These are phyloP conservation scores for Xylariaceae sp. DNA, from an alignment of 2,329 filamentous ascomycete species.

Conservation along the genomic window DNA sequence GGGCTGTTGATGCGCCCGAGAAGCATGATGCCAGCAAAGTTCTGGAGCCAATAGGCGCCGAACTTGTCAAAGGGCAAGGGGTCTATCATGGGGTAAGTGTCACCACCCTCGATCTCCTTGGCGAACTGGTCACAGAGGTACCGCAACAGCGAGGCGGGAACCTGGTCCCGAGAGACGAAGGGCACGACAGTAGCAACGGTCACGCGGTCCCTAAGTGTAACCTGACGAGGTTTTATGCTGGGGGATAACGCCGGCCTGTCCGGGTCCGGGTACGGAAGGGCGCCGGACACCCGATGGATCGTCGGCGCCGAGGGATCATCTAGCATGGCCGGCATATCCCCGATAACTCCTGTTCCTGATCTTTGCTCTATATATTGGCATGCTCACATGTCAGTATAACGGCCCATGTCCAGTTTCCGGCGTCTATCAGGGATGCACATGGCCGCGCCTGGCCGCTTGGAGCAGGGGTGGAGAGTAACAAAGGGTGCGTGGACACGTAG, in stretches of 20 bases:
- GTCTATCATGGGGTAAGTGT: constrained; percentile 86
- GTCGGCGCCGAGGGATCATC: constrained; percentile 68
- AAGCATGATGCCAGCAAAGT: constrained; percentile 84
- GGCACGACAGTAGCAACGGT: constrained; percentile 80
- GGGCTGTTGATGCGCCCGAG: constrained; percentile 65
- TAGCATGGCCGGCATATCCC: constrained; percentile 66
- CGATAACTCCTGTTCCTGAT: background rate
- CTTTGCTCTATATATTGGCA: background rate
- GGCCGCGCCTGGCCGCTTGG: no score
- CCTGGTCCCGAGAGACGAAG: constrained; percentile 68
- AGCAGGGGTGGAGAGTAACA: background rate
- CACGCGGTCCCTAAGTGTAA: constrained; percentile 76
- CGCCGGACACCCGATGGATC: constrained; percentile 64
- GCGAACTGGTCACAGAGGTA: constrained; percentile 83
- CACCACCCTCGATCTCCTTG: constrained; percentile 84
- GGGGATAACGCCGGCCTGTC: constrained; percentile 58
- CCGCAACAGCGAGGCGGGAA: constrained; percentile 67
- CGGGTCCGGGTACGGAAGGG: constrained; percentile 58
- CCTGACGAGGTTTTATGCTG: constrained; percentile 66
- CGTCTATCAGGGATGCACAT: no score
- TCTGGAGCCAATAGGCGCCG: constrained; percentile 82
- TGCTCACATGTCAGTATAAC: constrained; percentile 1
- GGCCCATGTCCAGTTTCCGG: no score
- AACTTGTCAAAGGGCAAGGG: constrained; percentile 70
- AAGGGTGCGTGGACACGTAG: background rate